These are phyloP conservation scores for Mycena kentingensis DNA, from an alignment of 768 basidiomycete genomes.

Conservation along the genomic window DNA sequence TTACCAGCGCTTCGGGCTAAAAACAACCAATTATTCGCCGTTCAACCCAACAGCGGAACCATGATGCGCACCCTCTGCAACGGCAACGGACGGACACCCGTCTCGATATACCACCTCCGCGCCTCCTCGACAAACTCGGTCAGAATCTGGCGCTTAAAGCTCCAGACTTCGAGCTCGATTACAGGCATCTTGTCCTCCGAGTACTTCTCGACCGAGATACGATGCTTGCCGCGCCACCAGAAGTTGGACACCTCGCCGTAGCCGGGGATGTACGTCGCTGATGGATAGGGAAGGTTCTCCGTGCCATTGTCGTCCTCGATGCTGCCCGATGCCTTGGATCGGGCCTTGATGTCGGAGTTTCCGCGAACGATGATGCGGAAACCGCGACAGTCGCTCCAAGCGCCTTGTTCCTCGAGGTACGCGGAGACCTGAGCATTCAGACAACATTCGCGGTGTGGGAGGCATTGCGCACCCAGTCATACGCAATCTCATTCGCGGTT, in stretches of 20 bases:
- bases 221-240: constrained; percentile 13
- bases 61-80: constrained; percentile 15
- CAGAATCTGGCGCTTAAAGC: constrained; percentile 15
- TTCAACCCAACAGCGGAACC: background rate
- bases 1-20: no score
- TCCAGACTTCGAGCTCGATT: constrained; percentile 19
- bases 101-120: constrained; percentile 12
- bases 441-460: no score
- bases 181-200: constrained; percentile 11
- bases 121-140: constrained; percentile 21
- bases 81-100: constrained; percentile 10
- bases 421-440: constrained; percentile 3
- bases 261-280: constrained; percentile 14
- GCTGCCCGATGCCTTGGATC: constrained; percentile 13
- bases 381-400: constrained; percentile 18
- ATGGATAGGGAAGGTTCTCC: no score
- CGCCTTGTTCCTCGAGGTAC: constrained; percentile 21
- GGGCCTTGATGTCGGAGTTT: constrained; percentile 10
- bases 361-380: constrained; percentile 20
- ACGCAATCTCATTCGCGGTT: constrained; percentile 14
- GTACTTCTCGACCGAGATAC: constrained; percentile 19
- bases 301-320: constrained; percentile 8
- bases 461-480: constrained; percentile 12
- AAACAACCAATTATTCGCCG: background rate
- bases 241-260: constrained; percentile 13